Evolutionary conservation across 768 basidiomycete genomes (phyloP).

Genomic region (Rhodocollybia butyracea): DNA sequence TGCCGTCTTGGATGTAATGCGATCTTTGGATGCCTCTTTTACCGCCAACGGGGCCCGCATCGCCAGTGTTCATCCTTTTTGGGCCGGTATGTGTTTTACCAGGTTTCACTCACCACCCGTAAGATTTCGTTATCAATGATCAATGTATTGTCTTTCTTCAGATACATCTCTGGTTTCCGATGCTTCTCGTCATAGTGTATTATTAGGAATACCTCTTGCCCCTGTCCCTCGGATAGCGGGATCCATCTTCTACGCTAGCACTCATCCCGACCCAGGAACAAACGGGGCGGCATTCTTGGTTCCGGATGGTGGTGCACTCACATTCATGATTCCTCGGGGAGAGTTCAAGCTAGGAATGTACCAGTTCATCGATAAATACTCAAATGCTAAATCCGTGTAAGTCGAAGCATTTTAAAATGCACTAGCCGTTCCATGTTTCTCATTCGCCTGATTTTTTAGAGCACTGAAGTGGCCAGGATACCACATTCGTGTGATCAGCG

Average conservation of each 20-base stretch:
- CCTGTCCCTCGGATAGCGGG: slow-evolving; percentile 27
- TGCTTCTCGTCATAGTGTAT: slow-evolving; percentile 8
- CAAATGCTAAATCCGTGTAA: slow-evolving; percentile 1
- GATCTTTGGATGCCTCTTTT: slow-evolving; percentile 19
- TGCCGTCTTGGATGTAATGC: slow-evolving; percentile 28
- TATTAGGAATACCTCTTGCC: slow-evolving; percentile 25
- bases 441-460: no score
- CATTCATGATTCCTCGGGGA: slow-evolving; percentile 20
- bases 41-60: slow-evolving; percentile 17
- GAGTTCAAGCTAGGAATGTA: slow-evolving; percentile 26
- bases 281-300: slow-evolving; percentile 12
- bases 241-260: slow-evolving; percentile 27
- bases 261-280: slow-evolving; percentile 19
- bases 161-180: slow-evolving; percentile 24
- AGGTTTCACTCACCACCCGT: neutral
- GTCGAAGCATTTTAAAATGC: no score
- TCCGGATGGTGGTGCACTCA: slow-evolving; percentile 17
- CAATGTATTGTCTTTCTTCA: neutral
- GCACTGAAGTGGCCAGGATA: no score
- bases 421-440: no score
- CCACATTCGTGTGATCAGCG: no score
- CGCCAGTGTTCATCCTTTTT: slow-evolving; percentile 26
- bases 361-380: slow-evolving; percentile 16
- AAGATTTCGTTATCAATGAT: neutral
- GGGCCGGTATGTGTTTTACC: slow-evolving; percentile 22